Evolutionary conservation across 257 asterid species (phyloP), one percentile per base, ranked within the genome.

Genomic region (Solanum tacnaense): DNA sequence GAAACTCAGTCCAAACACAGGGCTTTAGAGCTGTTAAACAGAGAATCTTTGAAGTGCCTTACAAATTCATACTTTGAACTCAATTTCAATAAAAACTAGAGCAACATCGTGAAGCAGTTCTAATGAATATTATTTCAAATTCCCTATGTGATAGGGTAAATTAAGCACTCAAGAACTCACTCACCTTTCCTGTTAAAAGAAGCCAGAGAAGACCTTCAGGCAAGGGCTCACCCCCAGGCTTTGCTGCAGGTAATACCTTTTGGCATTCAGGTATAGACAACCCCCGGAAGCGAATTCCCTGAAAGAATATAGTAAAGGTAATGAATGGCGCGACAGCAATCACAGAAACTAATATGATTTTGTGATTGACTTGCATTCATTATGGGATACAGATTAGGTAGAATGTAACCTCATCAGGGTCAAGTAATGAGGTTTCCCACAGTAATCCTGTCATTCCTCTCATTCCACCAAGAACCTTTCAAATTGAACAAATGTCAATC

Each of bases 181-280:
- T 86, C 82, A 96, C 99, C 90, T 96, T 97, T 91, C 99, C 99
- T 4, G 99, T 97, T 90, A 97, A 92, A 87, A 97, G 98, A 84
- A 97, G 99, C 99, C 99, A 97, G 76, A 97, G 96, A 44, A 97
- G 99, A 90, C 99, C 99, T 91, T 97, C 99, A 32, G 99, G 99
- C 88, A 97, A 87, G 70, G 99, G 99, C 90, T 97, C 99, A 89
- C 99, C 99, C 75, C 97, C 98, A 84, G 96, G 92, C 92, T 93
- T 94, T 88, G 98, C 97, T 35, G 95, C 94, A 36, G 99, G 99
- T 87, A 97, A 92, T 91, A 95, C 72, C 88, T 95, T 95, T 90
- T 97, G 99, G 90, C 99, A 97, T 90, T 97, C 99, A 86, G 98
- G 99, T 89, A 97, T 96, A 82, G 99, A 97, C 93, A 97, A 87